phyloP scores from a whole-genome alignment of 305 asterid genomes.

The Ilex paraguariensis region DNA sequence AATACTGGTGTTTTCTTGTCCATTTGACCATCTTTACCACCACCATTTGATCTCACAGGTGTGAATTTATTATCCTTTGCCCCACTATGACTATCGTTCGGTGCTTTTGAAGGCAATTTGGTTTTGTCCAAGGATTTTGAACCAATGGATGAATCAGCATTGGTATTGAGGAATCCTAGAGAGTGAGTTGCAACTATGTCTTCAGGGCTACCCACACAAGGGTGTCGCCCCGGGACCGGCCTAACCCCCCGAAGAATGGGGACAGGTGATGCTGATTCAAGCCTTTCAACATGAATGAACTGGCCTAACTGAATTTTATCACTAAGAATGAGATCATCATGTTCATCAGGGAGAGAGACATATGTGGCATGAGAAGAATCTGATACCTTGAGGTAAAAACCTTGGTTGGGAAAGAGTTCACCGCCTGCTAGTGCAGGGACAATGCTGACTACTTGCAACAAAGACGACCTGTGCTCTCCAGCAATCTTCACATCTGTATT shows the following conservation, averaged over 20 bases:
- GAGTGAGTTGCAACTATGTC: conserved; percentile 92
- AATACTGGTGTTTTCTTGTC: conserved; percentile 51
- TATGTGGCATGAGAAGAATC: conserved; percentile 98
- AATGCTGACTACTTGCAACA: conserved; percentile 88
- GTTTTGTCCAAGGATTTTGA: conserved; percentile 36
- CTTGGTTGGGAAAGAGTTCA: conserved; percentile 89
- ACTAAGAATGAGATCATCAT: conserved; percentile 85
- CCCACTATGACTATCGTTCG: conserved; percentile 21
- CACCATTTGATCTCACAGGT: conserved; percentile 31
- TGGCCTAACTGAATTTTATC: conserved; percentile 98
- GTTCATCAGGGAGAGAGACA: conserved; percentile 90
- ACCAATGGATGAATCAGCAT: conserved; percentile 39
- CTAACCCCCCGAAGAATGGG: conserved; percentile 82
- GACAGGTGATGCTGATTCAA: conserved; percentile 91
- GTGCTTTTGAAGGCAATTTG: conserved; percentile 30
- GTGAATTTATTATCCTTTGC: conserved; percentile 41
- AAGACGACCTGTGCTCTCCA: conserved; percentile 91
- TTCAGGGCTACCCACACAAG: conserved; percentile 93
- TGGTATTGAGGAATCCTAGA: conserved; percentile 68
- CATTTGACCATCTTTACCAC: conserved; percentile 40
- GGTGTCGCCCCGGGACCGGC: conserved; percentile 90
- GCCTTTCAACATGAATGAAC: conserved; percentile 85
- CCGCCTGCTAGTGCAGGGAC: conserved; percentile 97
- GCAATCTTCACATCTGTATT: conserved; percentile 92
- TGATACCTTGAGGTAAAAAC: conserved; percentile 95